Evolutionary conservation across 768 basidiomycete genomes (phyloP).

Genomic region (Multifurca ochricompacta): DNA sequence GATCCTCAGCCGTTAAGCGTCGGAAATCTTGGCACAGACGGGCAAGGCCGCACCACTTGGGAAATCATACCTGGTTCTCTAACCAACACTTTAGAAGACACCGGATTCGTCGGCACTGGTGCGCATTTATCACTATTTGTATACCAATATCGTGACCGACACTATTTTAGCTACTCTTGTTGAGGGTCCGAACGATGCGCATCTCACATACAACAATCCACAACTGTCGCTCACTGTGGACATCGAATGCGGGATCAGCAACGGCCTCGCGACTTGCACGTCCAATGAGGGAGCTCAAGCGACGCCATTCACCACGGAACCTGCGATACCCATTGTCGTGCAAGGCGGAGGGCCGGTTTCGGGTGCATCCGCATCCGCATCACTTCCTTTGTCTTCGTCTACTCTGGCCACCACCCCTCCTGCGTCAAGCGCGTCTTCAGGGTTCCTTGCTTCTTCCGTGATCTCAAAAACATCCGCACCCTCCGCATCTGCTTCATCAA

Average conservation of each 20-base stretch:
- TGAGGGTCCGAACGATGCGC: constrained; percentile 6
- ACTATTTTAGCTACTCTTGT: constrained; percentile 11
- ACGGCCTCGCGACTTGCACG: constrained; percentile 1
- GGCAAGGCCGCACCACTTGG: constrained; percentile 8
- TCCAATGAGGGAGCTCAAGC: background rate
- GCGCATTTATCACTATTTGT: background rate
- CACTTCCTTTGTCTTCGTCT: background rate
- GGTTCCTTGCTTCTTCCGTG: background rate
- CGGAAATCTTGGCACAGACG: background rate
- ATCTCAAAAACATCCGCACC: no score
- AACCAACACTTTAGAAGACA: background rate
- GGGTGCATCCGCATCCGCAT: background rate
- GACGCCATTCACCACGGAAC: background rate
- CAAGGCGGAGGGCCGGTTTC: constrained; percentile 1
- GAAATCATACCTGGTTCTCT: constrained; percentile 3
- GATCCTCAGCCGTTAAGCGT: constrained; percentile 11
- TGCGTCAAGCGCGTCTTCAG: background rate
- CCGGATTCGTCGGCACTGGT: constrained; percentile 4
- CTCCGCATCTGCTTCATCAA: background rate
- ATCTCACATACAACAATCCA: background rate
- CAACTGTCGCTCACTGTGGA: background rate
- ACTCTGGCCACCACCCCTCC: no score
- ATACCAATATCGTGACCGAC: no score
- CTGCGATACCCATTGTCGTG: background rate
- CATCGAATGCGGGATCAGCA: constrained; percentile 1